Base-by-base conservation (phyloP, 768 basidiomycete species). In the Podaxis sp. region DNA sequence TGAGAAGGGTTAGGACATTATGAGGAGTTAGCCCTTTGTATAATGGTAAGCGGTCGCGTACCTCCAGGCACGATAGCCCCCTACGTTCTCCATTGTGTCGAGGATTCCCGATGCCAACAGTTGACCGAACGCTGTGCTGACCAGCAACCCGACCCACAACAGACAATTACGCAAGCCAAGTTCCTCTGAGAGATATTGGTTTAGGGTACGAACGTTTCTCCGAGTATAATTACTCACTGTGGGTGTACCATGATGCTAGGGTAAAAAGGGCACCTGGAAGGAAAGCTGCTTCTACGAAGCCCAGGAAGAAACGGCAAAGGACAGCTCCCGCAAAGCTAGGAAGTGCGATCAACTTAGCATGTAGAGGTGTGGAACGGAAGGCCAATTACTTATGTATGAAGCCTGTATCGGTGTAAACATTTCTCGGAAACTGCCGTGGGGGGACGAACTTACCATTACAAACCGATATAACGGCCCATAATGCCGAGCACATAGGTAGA, bases 71-170 rank as follows among this genome's bases (percentile, higher is more conserved):
- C 80, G 73, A 50, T 80, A 73, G 2, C 84, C 84, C 6, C 80
- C 76, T 46, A 69, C 72, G 40, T 79, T 81, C 43, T 85, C 74
- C 79, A 85, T 82, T 4, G 72, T 57, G 19, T 64, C 74, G 15
- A 85, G 71, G 57, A 83, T 81, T 5, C 78, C 83, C 1, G 80
- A 79, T 12, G 82, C 81, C 53, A 85, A 69, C 55, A 84, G 71
- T 0, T 81, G 74, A 1, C 84, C 83, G 64, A 85, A 85, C 2
- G 83, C 85, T 70, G 83, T 84, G 36, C 77, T 78, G 56, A 82
- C 76, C 24, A 84, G 72, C 56, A 79, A 79, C 24, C 83, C 82
- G 65, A 79, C 80, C 66, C 77, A 82, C 24, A 83, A 70, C 43
- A 81, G 73, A 51, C 77, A 76, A 12, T 74, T 76, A 13, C 79